Evolutionary conservation across 202 grass and related monocot genomes (phyloP).

Genomic region (Bolboschoenoplectus hybrid): DNA sequence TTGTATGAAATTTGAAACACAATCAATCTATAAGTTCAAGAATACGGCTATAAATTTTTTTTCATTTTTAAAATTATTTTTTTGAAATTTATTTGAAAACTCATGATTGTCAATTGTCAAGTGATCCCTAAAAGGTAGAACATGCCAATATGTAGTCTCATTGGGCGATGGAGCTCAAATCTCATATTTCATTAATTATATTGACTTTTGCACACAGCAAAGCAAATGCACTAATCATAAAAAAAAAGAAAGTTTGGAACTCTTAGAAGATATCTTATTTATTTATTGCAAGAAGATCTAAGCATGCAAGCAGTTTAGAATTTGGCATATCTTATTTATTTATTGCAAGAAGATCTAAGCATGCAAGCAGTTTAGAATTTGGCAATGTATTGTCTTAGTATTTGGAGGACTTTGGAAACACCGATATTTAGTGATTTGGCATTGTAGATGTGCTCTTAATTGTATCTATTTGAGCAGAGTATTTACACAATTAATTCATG

Average conservation of each 20-base stretch:
- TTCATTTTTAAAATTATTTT: no score
- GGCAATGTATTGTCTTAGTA: not conserved
- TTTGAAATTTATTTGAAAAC: no score
- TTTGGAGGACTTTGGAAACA: not conserved
- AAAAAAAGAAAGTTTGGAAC: no score
- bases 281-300: conserved; percentile 2
- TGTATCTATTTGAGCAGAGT: not conserved
- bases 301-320: not conserved
- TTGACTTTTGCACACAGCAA: not conserved
- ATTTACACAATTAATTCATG: conserved; percentile 17
- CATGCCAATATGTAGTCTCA: not conserved
- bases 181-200: not conserved
- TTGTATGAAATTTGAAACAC: no score
- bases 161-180: not conserved
- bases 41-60: no score
- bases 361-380: not conserved
- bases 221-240: not conserved
- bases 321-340: not conserved
- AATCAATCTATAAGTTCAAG: no score
- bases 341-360: not conserved
- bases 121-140: not conserved
- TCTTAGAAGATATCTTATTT: not conserved
- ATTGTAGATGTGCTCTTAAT: not conserved
- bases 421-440: not conserved
- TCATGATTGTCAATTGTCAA: no score